Evolutionary conservation across 331 rosid genomes (phyloP).

Genomic region (Malus hybrid): DNA sequence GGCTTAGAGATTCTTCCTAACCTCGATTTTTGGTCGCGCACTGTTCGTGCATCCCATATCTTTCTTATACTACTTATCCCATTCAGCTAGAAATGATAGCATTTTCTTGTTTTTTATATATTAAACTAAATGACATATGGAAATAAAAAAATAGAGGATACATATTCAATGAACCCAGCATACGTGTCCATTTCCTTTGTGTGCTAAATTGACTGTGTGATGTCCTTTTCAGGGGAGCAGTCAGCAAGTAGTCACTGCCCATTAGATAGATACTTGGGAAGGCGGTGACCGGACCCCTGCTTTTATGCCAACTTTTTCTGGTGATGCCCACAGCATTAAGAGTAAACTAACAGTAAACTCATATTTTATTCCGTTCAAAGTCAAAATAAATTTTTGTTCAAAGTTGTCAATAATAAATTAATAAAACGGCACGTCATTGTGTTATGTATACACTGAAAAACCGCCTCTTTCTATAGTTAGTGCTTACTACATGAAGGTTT

Average conservation of each 20-base stretch:
- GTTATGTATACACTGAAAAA: neutral
- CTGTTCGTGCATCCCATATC: neutral
- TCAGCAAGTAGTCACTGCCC: neutral
- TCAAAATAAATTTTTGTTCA: neutral
- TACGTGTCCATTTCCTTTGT: slow-evolving; percentile 29
- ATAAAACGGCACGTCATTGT: neutral
- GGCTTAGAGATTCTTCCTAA: too few species aligned
- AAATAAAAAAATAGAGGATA: slow-evolving; percentile 14
- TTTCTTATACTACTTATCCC: neutral
- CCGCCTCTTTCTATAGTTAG: neutral
- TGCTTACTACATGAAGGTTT: neutral
- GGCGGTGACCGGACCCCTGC: neutral
- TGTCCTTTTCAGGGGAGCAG: slow-evolving; percentile 33
- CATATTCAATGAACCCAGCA: slow-evolving; percentile 41
- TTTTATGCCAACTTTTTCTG: too few species aligned
- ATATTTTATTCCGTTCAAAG: neutral
- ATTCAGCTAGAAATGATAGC: neutral
- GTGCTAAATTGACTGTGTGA: slow-evolving; percentile 24
- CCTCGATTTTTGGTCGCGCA: too few species aligned
- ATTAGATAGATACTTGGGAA: neutral
- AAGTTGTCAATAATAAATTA: neutral
- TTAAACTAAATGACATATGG: neutral
- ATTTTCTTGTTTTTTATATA: too few species aligned
- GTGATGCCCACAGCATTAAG: neutral
- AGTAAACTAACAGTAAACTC: slow-evolving; percentile 9